Evolutionary conservation across 345 rosid genomes (phyloP).

Genomic region (Boechera divaricarpa): DNA sequence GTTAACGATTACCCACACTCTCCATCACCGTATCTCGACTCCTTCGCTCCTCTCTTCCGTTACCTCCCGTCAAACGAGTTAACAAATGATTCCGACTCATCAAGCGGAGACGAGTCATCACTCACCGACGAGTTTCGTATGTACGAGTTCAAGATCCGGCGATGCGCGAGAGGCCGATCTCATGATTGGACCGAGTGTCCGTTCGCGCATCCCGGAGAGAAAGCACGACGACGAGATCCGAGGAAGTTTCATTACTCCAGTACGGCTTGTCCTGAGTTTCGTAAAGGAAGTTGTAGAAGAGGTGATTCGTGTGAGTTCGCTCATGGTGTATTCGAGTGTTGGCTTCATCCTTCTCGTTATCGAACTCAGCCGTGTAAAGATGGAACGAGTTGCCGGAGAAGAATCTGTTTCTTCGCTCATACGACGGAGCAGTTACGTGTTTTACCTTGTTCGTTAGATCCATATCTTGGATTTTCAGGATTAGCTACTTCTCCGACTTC

Average conservation of each 20-base stretch:
- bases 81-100: slow-evolving; percentile 44
- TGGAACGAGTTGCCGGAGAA: slow-evolving; percentile 65
- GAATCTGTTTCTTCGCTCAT: slow-evolving; percentile 89
- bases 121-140: slow-evolving; percentile 66
- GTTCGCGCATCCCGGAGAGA: slow-evolving; percentile 72
- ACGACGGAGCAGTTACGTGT: slow-evolving; percentile 77
- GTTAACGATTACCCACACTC: slow-evolving; percentile 40
- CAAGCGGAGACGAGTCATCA: slow-evolving; percentile 38
- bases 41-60: slow-evolving; percentile 61
- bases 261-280: slow-evolving; percentile 66
- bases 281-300: slow-evolving; percentile 64
- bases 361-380: slow-evolving; percentile 90
- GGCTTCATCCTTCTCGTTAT: slow-evolving; percentile 88
- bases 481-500: slow-evolving; percentile 58
- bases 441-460: slow-evolving; percentile 45
- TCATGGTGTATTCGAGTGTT: slow-evolving; percentile 87
- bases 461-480: slow-evolving; percentile 49
- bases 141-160: slow-evolving; percentile 67
- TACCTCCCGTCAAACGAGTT: slow-evolving; percentile 72
- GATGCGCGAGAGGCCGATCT: slow-evolving; percentile 63
- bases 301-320: slow-evolving; percentile 64
- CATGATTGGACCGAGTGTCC: slow-evolving; percentile 89
- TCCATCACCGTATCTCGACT: slow-evolving; percentile 51
- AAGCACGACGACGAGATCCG: slow-evolving; percentile 72
- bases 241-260: slow-evolving; percentile 63